Base-by-base conservation (phyloP, 495 filamentous ascomycete species). In the Xylaria castorea region DNA sequence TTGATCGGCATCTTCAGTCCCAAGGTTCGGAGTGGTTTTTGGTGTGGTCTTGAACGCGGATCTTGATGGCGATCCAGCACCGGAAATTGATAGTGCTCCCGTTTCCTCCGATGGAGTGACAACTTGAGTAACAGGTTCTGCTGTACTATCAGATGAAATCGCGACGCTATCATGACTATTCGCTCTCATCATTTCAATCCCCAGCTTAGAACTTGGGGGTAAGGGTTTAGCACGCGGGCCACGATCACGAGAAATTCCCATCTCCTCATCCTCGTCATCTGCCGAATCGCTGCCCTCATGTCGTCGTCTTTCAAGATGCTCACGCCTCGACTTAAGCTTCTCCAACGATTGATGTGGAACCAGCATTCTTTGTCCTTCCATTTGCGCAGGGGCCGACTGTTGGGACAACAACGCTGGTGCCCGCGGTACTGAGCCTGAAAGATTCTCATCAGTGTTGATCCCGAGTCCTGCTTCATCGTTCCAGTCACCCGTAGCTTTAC, bases 161-260 rank as follows among this genome's bases (percentile, higher is more conserved):
- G 92, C 89, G 50, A 97, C 89, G 77, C 94, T 97, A 34, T 94
- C 94, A 69, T 93, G 91, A 71, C 93, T 96, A 79, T 97, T 97
- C 30, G 94, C 97, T 25, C 94, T 89, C 93, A 97, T 94, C 94
- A 97, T 97, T 81, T 97, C 94, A 48, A 91, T 93, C 2, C 93
- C 93, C 1, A 97, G 87, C 79, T 97, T 97, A 2, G 93, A 97
- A 38, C 87, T 91, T 44, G 85, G 85, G 34, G 83, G 76, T 22
- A 73, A 76, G 16, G 78, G 75, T 62, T 86, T 87, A 67, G 68
- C 72, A n/a, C 83, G 80, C 44, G 80, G 79, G 27, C 82, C 83
- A 16, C 90, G 87, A 8, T 86, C 83, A 40, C 86, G 86, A 32
- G 85, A 77, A 68, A 88, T 84, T 11, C 92, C 93, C 14, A 97